Evolutionary conservation across 2,329 filamentous ascomycete genomes (phyloP).

Genomic region (Madurella fahalii): DNA sequence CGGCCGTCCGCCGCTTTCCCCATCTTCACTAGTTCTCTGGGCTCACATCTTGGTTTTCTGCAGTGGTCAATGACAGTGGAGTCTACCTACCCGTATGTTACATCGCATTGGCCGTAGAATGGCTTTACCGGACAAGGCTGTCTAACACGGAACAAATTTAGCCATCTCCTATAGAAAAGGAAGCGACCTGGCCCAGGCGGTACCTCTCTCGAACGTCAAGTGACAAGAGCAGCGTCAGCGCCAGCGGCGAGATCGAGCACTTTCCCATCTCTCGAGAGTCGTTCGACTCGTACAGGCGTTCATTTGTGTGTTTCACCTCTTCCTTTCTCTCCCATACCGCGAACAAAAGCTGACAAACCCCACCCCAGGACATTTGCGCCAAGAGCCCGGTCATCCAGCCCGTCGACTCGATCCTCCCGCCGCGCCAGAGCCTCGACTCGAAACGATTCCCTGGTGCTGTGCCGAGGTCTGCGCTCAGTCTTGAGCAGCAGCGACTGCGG

Average conservation of each 20-base stretch:
- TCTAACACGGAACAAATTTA: constrained; percentile 34
- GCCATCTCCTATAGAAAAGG: constrained; percentile 87
- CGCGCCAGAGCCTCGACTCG: constrained; percentile 78
- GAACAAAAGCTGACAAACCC: background rate
- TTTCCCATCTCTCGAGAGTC: constrained; percentile 96
- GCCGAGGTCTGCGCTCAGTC: constrained; percentile 57
- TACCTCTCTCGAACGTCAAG: constrained; percentile 52
- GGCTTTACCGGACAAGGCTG: background rate
- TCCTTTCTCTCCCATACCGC: background rate
- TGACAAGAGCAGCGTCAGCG: constrained; percentile 55
- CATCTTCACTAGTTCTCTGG: background rate
- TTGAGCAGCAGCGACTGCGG: constrained; percentile 34
- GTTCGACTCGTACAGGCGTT: constrained; percentile 93
- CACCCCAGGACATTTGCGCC: constrained; percentile 79
- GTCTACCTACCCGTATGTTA: constrained; percentile 81
- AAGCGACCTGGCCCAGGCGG: constrained; percentile 67
- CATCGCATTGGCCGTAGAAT: constrained; percentile 3
- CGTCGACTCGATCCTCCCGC: constrained; percentile 44
- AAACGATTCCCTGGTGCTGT: constrained; percentile 47
- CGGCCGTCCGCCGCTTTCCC: too few relatives aligned
- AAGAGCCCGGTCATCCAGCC: constrained; percentile 67
- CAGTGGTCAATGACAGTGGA: constrained; percentile 93
- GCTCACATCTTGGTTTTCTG: constrained; percentile 10
- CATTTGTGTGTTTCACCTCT: constrained; percentile 66
- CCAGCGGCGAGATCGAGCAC: constrained; percentile 77